Conservation (phyloP, 2,329 filamentous ascomycete genomes). For the Emmonsiellopsis sp. region DNA sequence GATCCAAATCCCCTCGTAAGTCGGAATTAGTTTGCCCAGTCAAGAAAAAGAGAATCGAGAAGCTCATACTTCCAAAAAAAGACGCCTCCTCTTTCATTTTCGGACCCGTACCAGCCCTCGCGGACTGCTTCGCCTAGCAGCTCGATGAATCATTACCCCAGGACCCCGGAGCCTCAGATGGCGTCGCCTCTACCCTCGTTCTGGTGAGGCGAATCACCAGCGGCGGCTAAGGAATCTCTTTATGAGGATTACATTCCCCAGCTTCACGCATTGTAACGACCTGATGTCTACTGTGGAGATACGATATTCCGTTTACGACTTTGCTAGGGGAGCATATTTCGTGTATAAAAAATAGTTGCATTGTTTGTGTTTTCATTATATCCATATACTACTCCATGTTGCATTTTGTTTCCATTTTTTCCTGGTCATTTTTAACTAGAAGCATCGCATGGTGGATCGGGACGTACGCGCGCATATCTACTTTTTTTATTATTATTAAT, state of each 20-base stretch:
- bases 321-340: no score
- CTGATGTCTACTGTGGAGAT: no score
- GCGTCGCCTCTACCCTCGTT: constrained; percentile 25
- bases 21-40: constrained; percentile 1
- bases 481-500: no score
- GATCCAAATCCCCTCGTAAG: constrained; percentile 17
- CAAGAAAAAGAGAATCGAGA: not conserved
- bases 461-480: no score
- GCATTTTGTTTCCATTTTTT: no score
- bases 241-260: not conserved
- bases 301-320: no score
- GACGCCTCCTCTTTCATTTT: constrained; percentile 30
- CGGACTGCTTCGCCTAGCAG: constrained; percentile 33
- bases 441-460: no score
- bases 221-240: not conserved
- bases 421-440: no score
- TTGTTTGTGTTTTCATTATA: no score
- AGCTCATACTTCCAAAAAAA: constrained; percentile 9
- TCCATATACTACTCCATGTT: no score
- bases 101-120: constrained; percentile 32
- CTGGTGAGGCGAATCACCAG: not conserved
- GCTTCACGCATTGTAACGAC: no score
- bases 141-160: constrained; percentile 30
- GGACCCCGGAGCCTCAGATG: constrained; percentile 34
- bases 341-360: no score